Base-by-base conservation (phyloP, 148 eudicot species). In the Camellia japonica region DNA sequence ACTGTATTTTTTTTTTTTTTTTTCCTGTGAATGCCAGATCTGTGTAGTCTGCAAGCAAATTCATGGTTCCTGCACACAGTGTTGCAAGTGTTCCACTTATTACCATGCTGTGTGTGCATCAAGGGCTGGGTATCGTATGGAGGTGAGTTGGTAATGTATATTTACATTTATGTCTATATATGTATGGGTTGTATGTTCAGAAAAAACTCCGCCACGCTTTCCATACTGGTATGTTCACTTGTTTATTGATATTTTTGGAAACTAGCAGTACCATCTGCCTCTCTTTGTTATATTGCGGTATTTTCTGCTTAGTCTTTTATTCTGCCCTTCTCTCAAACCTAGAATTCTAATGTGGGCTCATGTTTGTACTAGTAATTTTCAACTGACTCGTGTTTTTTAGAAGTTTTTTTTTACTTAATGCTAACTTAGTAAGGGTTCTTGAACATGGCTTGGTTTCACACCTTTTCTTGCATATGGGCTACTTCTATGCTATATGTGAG, bases 81-180 rank as follows among this genome's bases (percentile, higher is more conserved):
- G 99, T 80, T 87, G 90, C 87, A 96, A 91, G 89, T 96, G 99
- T 54, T 96, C 99, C 49, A 96, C 99, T 59, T 92, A 96, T 86
- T 96, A 90, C 87, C 99, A 96, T 86, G 99, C 98, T 41, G 94
- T 90, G 93, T 96, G 99, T 49, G 99, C 99, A 77, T 92, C 99
- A 79, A 87, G 97, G 85, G 99, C 99, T 58, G 99, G 99, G 71
- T 93, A 93, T 65, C 97, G 93, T 70, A 96, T 96, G 99, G 99
- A 96, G 98, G 99, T 96, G 66, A 83, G 83, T 80, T 16, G 62
- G 58, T 11, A 55, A 55, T 7, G 18, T 1, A 3, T 9, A 63
- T 66, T 51, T 77, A 47, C 42, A 75, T 47, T 59, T 15, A 6
- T 56, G 16, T 6, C 68, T 56, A 12, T 19, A 75, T 43, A 16